A percentile compares a stretch with the other conserved stretches of the same genome.
phyloP scores from a whole-genome alignment of 192 early-diverging fungal species.

The Phycomyces nitens region DNA sequence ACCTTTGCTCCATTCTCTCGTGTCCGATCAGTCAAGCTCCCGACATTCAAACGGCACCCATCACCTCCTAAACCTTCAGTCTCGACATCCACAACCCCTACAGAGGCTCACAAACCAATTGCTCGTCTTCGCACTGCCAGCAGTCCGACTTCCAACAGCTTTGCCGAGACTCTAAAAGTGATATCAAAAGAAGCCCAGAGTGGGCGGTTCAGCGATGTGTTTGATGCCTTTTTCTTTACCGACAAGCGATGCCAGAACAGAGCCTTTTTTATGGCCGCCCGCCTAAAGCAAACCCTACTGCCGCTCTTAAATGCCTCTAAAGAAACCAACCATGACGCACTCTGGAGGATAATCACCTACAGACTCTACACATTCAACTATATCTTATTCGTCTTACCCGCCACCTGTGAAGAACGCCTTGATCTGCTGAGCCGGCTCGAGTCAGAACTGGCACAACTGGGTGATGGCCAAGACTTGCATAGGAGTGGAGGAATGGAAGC shows the following conservation, averaged over 20 bases:
- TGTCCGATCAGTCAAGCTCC: constrained; percentile 15
- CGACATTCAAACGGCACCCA: not conserved
- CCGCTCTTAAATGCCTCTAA: not conserved
- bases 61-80: not conserved
- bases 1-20: constrained; percentile 16
- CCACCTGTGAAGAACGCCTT: constrained; percentile 2
- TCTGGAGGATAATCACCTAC: constrained; percentile 20
- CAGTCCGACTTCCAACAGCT: constrained; percentile 7
- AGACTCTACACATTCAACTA: constrained; percentile 34
- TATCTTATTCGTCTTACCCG: constrained; percentile 25
- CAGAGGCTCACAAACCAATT: not conserved
- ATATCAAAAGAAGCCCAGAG: constrained; percentile 20
- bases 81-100: not conserved
- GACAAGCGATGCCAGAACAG: constrained; percentile 37
- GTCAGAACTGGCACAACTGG: not conserved
- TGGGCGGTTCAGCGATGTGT: constrained; percentile 22
- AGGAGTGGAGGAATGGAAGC: constrained; percentile 24
- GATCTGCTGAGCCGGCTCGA: constrained; percentile 7
- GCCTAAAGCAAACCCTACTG: constrained; percentile 25
- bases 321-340: constrained; percentile 5
- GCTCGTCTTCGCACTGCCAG: not conserved
- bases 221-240: constrained; percentile 34
- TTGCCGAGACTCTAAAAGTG: constrained; percentile 24
- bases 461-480: constrained; percentile 6
- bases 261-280: constrained; percentile 31